Evolutionary conservation across 2,329 filamentous ascomycete genomes (phyloP).

Genomic region (Venturia carpophila): DNA sequence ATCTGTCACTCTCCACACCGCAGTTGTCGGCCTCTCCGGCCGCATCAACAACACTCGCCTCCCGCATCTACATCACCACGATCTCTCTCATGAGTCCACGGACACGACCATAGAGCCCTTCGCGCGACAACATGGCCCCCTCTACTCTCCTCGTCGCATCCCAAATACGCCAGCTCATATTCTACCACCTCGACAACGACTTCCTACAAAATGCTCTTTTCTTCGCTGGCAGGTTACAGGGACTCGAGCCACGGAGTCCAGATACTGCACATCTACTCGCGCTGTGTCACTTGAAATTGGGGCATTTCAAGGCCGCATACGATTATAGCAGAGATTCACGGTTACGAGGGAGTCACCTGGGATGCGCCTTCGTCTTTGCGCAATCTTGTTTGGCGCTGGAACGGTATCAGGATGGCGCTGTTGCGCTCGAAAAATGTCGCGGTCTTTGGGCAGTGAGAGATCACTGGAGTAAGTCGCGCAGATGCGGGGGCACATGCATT

Average conservation of each 20-base stretch:
- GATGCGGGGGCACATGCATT: neutral
- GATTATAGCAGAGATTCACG: conserved; percentile 61
- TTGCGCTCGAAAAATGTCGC: conserved; percentile 74
- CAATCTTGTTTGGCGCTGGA: conserved; percentile 78
- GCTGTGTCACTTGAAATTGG: conserved; percentile 74
- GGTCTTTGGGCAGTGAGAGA: conserved; percentile 67
- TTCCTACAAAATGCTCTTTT: conserved; percentile 86
- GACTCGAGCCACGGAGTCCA: conserved; percentile 70
- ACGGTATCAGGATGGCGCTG: conserved; percentile 70
- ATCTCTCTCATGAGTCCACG: neutral
- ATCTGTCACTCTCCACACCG: neutral
- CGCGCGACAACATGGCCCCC: conserved; percentile 7
- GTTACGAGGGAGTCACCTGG: conserved; percentile 60
- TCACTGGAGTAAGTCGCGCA: conserved; percentile 58
- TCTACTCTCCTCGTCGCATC: conserved; percentile 20
- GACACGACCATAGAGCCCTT: conserved; percentile 8
- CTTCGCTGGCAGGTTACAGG: conserved; percentile 77
- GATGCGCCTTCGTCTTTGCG: conserved; percentile 86
- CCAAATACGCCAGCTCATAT: conserved; percentile 58
- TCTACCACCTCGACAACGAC: conserved; percentile 80
- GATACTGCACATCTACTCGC: conserved; percentile 79
- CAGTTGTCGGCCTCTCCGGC: neutral
- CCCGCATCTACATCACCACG: neutral
- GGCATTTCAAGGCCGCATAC: conserved; percentile 77
- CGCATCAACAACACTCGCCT: conserved; percentile 12